Percentiles rank a stretch among this genome's conserved stretches.
Evolutionary conservation across 306 rosid genomes (phyloP).

Genomic region (barrel medic (Medicago truncatula)): DNA sequence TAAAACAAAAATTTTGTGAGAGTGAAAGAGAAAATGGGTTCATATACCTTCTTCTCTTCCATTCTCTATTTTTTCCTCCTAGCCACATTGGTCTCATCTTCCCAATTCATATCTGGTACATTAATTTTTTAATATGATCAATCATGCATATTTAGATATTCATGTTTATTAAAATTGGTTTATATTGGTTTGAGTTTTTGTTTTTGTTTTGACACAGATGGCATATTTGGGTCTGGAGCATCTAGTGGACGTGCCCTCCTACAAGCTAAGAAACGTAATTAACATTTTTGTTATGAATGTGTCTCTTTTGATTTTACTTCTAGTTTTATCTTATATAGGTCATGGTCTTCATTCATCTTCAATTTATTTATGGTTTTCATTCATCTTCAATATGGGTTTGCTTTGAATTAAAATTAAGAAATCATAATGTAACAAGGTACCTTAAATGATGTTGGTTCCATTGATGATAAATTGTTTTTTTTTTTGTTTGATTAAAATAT

Average conservation of each 20-base stretch:
- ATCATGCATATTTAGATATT: background rate
- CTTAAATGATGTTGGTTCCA: background rate
- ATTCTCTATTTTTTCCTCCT: slow-evolving; percentile 51
- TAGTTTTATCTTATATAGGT: background rate
- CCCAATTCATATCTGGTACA: slow-evolving; percentile 66
- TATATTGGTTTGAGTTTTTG: background rate
- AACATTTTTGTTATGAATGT: background rate
- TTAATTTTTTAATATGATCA: background rate
- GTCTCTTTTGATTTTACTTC: background rate
- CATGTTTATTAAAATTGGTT: background rate
- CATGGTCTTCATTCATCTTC: background rate
- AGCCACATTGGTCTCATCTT: slow-evolving; percentile 52
- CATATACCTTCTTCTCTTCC: slow-evolving; percentile 49
- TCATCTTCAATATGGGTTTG: background rate
- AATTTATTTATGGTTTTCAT: no score
- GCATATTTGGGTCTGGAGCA: slow-evolving; percentile 47
- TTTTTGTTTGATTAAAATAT: background rate
- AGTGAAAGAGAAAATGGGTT: slow-evolving; percentile 67
- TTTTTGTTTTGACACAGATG: slow-evolving; percentile 54
- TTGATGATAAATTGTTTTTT: background rate
- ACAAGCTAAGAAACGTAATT: slow-evolving; percentile 67
- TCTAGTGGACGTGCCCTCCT: slow-evolving; percentile 73
- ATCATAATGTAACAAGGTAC: background rate
- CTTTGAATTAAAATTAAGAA: background rate
- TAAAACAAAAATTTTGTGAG: slow-evolving; percentile 20